A percentile compares a stretch with the other conserved stretches of the same genome.
phyloP scores from a whole-genome alignment of 345 rosid genomes.

The Sapria himalayana region DNA sequence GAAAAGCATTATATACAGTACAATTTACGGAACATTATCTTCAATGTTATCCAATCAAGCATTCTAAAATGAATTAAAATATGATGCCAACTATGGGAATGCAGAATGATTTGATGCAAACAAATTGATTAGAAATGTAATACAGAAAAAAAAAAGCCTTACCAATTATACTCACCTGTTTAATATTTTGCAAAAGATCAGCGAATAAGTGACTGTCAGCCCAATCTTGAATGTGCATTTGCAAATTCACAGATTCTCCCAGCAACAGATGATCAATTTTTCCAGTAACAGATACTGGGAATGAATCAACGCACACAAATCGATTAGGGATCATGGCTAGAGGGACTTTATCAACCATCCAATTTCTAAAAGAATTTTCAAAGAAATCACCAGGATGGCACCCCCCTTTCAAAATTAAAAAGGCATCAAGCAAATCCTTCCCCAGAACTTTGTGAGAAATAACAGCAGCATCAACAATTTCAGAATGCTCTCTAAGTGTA shows the following conservation, averaged over 20 bases:
- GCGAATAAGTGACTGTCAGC: constrained; percentile 7
- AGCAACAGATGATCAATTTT: constrained; percentile 60
- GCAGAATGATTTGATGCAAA: no score
- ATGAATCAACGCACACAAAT: constrained; percentile 27
- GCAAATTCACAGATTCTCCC: constrained; percentile 13
- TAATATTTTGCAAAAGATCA: constrained; percentile 31
- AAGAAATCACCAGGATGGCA: constrained; percentile 16
- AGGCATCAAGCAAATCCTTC: constrained; percentile 30
- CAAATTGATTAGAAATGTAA: no score
- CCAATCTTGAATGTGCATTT: constrained; percentile 13
- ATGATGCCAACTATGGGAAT: no score
- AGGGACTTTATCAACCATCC: constrained; percentile 52
- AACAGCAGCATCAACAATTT: constrained; percentile 52
- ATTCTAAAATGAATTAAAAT: no score
- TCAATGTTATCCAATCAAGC: no score
- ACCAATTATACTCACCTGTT: no score
- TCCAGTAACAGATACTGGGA: constrained; percentile 61
- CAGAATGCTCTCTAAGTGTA: constrained; percentile 29
- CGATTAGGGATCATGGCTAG: constrained; percentile 50
- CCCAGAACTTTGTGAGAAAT: constrained; percentile 19
- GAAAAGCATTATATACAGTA: no score
- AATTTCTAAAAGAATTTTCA: constrained; percentile 25
- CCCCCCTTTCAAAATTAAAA: constrained; percentile 27
- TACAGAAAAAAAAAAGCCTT: no score
- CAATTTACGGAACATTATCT: no score